Evolutionary conservation across 192 early-diverging fungal genomes (phyloP), one percentile per base, ranked within the genome.

Genomic region (Coemansia sp.): DNA sequence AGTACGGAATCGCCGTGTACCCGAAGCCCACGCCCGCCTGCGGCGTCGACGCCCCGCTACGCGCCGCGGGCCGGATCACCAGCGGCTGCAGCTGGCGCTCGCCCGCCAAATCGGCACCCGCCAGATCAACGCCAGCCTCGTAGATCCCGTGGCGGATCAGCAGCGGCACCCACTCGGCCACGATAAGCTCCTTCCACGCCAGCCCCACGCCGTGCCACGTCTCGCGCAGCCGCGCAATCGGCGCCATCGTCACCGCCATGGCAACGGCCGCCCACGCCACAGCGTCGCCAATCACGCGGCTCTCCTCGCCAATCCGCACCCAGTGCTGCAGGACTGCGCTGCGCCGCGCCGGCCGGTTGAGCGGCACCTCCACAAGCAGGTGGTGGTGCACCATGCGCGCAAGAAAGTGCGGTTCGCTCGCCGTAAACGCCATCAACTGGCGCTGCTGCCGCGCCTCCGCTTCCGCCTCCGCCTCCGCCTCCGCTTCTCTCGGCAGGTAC

Each of bases 321-420:
- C 88, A 89, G 47, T 88, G 86, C 48, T 70, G 76, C 17, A 89
- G 59, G 25, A 89, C 53, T 19, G 68, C 66, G 51, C 59, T 74
- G 41, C 60, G 82, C 63, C 58, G 82, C 37, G 52, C 70, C 23
- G 56, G 75, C 30, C 46, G 77, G 51, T 58, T 79, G 60, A 65
- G 70, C 36, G 60, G 79, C 60, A 78, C 68, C 60, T 78, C 83
- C 4, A 84, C 77, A 9, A 88, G 64, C 6, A 89, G 65, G 40
- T 89, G 88, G 50, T 81, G 80, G 39, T 82, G 77, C 14, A 89
- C 79, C 46, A 89, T 59, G 15, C 84, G 77, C 5, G 85, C 85
- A 17, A 89, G 29, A 48, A 89, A 89, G 51, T 89, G 88, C n/a
- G 87, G 87, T 18, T 84, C 74, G 26, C 61, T 51, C 1, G 63